Evolutionary conservation across 768 basidiomycete genomes (phyloP).

Genomic region (Guyanaporus albipodus): DNA sequence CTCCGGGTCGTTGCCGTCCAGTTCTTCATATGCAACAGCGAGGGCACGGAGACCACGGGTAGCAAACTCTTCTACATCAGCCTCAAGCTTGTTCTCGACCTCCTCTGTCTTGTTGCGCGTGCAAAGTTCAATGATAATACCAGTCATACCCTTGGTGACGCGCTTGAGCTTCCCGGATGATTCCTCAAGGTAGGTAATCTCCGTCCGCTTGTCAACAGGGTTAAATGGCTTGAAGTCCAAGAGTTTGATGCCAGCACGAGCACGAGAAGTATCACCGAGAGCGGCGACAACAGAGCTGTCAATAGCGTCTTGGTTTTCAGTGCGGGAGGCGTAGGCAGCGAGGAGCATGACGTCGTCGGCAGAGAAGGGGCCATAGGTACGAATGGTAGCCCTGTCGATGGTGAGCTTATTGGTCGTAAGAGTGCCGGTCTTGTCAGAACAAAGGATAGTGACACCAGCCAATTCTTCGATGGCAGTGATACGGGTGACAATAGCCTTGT

Average conservation of each 20-base stretch:
- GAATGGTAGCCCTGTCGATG: constrained; percentile 89
- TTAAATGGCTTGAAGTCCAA: constrained; percentile 99
- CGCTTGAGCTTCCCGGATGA: constrained; percentile 95
- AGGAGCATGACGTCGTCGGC: constrained; percentile 90
- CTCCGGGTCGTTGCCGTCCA: constrained; percentile 78
- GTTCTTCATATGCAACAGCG: constrained; percentile 92
- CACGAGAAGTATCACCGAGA: constrained; percentile 64
- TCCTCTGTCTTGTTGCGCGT: constrained; percentile 95
- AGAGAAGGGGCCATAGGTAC: constrained; percentile 84
- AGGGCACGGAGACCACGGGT: constrained; percentile 93
- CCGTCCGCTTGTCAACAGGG: constrained; percentile 98
- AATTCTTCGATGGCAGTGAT: constrained; percentile 99
- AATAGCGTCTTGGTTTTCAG: constrained; percentile 99
- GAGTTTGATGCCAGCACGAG: constrained; percentile 91
- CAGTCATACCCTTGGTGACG: constrained; percentile 99
- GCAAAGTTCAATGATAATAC: constrained; percentile 97
- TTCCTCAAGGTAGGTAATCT: constrained; percentile 96
- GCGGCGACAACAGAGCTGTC: constrained; percentile 83
- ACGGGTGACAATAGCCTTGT: constrained; percentile 99
- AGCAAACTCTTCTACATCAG: constrained; percentile 95
- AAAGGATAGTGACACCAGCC: constrained; percentile 96
- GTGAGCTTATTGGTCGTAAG: constrained; percentile 99
- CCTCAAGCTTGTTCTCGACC: constrained; percentile 85
- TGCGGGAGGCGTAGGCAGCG: constrained; percentile 94
- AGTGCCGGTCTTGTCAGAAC: constrained; percentile 98